A percentile compares a stretch with the other conserved stretches of the same genome.
These are phyloP conservation scores for Flaveria bidentis DNA, from an alignment of 129 eudicot species.

Conservation along the genomic window DNA sequence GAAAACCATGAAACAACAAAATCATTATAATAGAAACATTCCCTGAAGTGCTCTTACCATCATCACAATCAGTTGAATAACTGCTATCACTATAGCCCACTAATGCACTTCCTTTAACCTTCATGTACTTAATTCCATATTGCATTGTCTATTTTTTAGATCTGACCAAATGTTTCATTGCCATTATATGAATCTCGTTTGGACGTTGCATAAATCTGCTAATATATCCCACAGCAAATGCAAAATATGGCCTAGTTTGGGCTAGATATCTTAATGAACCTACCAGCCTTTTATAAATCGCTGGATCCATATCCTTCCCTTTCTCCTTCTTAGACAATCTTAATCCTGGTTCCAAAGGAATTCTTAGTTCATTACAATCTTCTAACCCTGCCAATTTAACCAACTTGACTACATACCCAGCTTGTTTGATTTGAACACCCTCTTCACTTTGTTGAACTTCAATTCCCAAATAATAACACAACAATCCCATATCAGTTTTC, in stretches of 20 bases:
- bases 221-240: not conserved
- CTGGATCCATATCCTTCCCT: not conserved
- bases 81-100: not conserved
- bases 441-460: not conserved
- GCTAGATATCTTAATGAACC: not conserved
- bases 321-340: not conserved
- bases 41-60: not conserved
- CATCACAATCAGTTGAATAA: not conserved
- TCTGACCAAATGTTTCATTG: not conserved
- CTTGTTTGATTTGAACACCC: not conserved
- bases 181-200: not conserved
- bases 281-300: not conserved
- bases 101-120: not conserved
- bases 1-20: not conserved
- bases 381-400: not conserved
- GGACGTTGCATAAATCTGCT: not conserved
- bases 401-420: not conserved
- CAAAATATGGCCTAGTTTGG: not conserved
- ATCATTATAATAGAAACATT: not conserved
- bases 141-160: not conserved
- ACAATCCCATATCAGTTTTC: no score
- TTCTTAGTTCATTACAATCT: not conserved
- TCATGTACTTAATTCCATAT: not conserved
- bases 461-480: no score
- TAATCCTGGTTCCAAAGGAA: not conserved